These are phyloP conservation scores for Magnolia sinica DNA, from an alignment of 164 flowering plant genomes.

Conservation along the genomic window DNA sequence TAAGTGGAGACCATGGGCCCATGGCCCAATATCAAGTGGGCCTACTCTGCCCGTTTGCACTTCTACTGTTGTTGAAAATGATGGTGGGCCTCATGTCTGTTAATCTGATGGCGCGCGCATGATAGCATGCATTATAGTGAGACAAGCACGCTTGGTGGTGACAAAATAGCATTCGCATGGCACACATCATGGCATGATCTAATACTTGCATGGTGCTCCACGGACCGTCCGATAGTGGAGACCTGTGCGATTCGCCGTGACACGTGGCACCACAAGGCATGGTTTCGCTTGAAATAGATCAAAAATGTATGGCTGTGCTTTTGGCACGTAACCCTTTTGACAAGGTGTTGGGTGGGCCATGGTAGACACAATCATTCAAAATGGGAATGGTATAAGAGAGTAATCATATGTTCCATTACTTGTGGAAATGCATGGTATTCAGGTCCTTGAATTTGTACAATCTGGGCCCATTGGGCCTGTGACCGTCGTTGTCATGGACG, in stretches of 20 bases:
- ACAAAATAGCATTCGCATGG: not conserved
- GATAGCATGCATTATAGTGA: not conserved
- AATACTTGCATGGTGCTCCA: not conserved
- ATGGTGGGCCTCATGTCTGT: not conserved
- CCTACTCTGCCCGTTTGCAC: not conserved
- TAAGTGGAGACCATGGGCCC: no score
- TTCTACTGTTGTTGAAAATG: not conserved
- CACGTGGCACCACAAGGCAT: not conserved
- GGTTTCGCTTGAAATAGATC: not conserved
- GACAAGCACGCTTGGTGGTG: not conserved
- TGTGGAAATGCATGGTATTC: not conserved
- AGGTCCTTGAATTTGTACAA: not conserved
- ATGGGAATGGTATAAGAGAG: not conserved
- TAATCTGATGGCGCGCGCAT: not conserved
- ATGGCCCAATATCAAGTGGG: not conserved
- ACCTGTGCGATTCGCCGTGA: no score
- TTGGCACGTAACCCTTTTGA: not conserved
- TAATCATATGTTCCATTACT: not conserved
- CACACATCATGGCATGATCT: not conserved
- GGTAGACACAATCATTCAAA: not conserved
- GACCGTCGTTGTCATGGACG: not conserved
- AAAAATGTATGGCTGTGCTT: not conserved
- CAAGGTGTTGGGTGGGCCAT: not conserved
- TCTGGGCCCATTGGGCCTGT: not conserved
- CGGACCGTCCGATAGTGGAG: not conserved